Evolutionary conservation across 2,329 filamentous ascomycete species (phyloP), one percentile per base, ranked within the genome.

Genomic region (Cordyceps farinosa): DNA sequence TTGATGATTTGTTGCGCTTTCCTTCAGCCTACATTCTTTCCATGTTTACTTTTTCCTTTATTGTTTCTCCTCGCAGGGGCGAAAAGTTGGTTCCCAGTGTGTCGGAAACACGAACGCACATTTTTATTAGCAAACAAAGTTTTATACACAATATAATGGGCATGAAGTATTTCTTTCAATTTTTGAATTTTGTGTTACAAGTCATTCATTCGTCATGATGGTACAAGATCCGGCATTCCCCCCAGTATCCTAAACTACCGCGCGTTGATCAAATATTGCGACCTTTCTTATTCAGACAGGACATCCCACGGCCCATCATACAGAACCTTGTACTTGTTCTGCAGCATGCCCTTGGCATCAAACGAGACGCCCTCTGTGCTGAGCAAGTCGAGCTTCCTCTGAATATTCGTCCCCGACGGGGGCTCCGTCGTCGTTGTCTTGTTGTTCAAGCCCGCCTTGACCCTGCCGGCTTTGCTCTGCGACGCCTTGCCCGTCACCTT

Each of bases 261-360:
- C 13, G 2, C 13, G 22, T 22, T 22, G 22, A 8, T 13, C 38
- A 15, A 47, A 10, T 17, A 29, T 17, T 3, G 2, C 45, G n/a
- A 40, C 22, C 5, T 22, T 22, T 42, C 10, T 40, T 36, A 52
- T 3, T 29, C 47, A 27, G 27, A 4, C 3, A 42, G 22, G 3
- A 61, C 13, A 48, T 64, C 42, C 62, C 62, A 64, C 2, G 62
- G 62, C 34, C 62, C 62, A 17, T 64, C 62, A 61, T 56, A 64
- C 50, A 64, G 13, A 4, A 64, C 62, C 40, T 47, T 60, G 34
- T 51, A 29, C 50, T 55, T 64, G 34, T 64, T 55, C 34, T 29
- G 22, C 42, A 64, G 56, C 62, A 64, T 64, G 29, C 62, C 62
- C 34, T 54, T 55, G 29, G n/a, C 38, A 30, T 64, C 62, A 50